Percentiles rank a stretch among this genome's conserved stretches.
phyloP scores from a whole-genome alignment of 768 basidiomycete species.

The Suillus ampliporus region DNA sequence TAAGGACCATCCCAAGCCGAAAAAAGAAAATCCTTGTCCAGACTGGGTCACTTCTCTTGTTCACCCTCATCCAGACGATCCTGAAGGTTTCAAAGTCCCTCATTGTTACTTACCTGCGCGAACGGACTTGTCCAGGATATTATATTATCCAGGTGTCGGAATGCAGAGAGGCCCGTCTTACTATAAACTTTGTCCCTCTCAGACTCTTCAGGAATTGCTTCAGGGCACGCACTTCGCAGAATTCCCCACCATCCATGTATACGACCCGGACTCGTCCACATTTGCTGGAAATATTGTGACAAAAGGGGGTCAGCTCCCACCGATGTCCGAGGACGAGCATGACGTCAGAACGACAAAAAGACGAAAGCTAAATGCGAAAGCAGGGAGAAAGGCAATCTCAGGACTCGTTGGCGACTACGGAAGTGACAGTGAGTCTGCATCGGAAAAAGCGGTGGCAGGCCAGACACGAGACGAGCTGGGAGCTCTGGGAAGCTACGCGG shows the following conservation, averaged over 20 bases:
- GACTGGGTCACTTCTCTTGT: conserved; percentile 63
- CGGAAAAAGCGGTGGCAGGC: conserved; percentile 20
- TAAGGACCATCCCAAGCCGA: conserved; percentile 43
- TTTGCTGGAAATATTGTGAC: conserved; percentile 70
- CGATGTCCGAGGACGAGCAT: conserved; percentile 14
- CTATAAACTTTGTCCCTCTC: conserved; percentile 59
- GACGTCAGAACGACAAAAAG: conserved; percentile 53
- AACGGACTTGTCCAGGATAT: conserved; percentile 30
- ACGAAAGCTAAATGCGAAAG: conserved; percentile 56
- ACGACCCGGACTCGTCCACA: conserved; percentile 54
- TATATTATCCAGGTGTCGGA: conserved; percentile 8
- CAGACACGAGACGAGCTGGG: conserved; percentile 20
- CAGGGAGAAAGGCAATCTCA: conserved; percentile 58
- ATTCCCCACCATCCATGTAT: conserved; percentile 83
- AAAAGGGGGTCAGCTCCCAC: conserved; percentile 47
- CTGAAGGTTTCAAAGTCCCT: conserved; percentile 59
- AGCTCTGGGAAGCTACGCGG: conserved; percentile 32
- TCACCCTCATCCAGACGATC: conserved; percentile 57
- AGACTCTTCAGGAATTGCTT: conserved; percentile 54
- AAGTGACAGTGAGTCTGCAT: conserved; percentile 50
- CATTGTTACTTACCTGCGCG: conserved; percentile 64
- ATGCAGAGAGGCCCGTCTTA: conserved; percentile 36
- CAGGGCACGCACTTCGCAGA: conserved; percentile 75
- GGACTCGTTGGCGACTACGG: conserved; percentile 67
- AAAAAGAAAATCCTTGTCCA: conserved; percentile 52